Evolutionary conservation across 179 eudicot genomes (phyloP).

Genomic region (Beta macrorhiza): DNA sequence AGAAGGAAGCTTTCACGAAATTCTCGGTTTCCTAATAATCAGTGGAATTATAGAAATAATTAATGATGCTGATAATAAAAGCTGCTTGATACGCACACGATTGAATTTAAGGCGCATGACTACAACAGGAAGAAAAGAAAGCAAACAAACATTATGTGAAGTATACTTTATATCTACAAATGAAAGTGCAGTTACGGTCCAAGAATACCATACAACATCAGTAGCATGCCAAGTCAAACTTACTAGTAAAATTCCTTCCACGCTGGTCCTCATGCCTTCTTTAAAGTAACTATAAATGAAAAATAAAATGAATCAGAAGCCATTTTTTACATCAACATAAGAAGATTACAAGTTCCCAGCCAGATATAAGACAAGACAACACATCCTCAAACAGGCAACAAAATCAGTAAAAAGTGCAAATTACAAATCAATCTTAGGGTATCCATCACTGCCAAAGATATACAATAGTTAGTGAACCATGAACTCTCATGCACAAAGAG

Average conservation of each 20-base stretch:
- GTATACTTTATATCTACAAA: neutral
- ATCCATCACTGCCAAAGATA: conserved; percentile 7
- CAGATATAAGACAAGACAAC: neutral
- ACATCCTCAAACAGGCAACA: neutral
- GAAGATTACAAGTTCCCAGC: neutral
- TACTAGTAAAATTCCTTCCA: conserved; percentile 79
- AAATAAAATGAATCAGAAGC: too few species aligned
- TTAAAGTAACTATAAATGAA: conserved; percentile 49
- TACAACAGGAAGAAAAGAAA: neutral
- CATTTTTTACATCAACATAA: neutral
- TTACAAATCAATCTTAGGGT: neutral
- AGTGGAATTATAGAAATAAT: neutral
- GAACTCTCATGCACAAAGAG: conserved; percentile 3
- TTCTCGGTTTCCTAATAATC: neutral
- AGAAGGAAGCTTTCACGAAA: too few species aligned
- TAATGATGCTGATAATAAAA: neutral
- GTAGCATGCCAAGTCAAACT: conserved; percentile 25
- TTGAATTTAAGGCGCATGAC: neutral
- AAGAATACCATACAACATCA: neutral
- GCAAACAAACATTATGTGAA: neutral
- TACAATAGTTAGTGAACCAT: neutral
- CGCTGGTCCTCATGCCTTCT: conserved; percentile 84
- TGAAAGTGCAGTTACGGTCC: neutral
- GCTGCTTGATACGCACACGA: neutral
- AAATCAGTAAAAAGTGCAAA: neutral